These are phyloP conservation scores for Silene vulgaris DNA, from an alignment of 179 eudicot species.

Conservation along the genomic window DNA sequence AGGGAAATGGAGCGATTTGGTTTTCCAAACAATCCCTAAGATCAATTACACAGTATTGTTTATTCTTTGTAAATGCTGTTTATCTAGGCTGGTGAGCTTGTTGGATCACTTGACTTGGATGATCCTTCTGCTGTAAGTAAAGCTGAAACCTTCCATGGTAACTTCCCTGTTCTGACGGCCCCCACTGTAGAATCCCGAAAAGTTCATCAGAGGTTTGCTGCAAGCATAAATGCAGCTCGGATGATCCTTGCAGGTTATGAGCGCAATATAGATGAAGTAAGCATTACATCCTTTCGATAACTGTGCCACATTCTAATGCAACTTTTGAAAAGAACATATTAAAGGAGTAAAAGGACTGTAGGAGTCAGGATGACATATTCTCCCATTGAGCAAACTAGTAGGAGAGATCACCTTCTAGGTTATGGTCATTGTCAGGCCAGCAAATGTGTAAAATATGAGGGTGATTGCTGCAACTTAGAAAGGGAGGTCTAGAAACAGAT, in stretches of 20 bases:
- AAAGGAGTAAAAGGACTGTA: background rate
- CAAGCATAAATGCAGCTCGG: constrained; percentile 73
- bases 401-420: background rate
- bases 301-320: background rate
- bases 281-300: constrained; percentile 19
- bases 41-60: background rate
- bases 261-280: constrained; percentile 83
- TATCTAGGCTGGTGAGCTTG: constrained; percentile 82
- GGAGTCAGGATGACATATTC: background rate
- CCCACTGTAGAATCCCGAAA: constrained; percentile 85
- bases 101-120: constrained; percentile 80
- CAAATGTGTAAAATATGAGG: background rate
- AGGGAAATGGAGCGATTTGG: background rate
- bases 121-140: constrained; percentile 97
- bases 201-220: constrained; percentile 87
- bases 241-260: constrained; percentile 96
- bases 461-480: background rate
- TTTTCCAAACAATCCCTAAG: background rate
- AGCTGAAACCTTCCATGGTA: constrained; percentile 81
- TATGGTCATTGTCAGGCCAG: background rate
- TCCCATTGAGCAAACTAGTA: background rate
- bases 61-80: constrained; percentile 6
- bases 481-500: background rate
- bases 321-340: background rate
- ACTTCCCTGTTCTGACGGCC: constrained; percentile 67